Base-by-base conservation (phyloP, 495 filamentous ascomycete species). In the Tirmania nivea region DNA sequence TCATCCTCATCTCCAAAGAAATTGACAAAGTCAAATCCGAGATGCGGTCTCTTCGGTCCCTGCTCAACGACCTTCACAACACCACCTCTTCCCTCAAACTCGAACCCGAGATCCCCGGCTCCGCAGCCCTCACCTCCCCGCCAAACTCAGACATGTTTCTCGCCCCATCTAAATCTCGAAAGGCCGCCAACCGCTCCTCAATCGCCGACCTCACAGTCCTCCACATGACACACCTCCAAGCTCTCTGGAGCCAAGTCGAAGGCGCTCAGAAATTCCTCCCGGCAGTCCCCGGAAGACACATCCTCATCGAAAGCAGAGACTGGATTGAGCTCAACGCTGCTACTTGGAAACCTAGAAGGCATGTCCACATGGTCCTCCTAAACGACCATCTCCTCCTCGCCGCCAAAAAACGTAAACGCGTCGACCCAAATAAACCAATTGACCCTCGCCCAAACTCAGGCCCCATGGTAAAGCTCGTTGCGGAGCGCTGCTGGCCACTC, bases 1-100 rank as follows among this genome's bases (percentile, higher is more conserved):
- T 99, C 68, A 94, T 99, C 71, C 89, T 92, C 61, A 96, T 99
- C 67, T 94, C 86, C 66, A 90, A 94, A 69, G 92, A 99, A 68
- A 93, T 93, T 2, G 90, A 99, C 62, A 94, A 94, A 67, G 76
- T 99, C 52, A 96, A 94, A 64, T 76, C 79, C 48, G 90, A 99
- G 66, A 96, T 99, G 89, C 78, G 87, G 20, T 80, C 83, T 2
- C 78, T 99, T 4, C 75, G 83, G 17, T 79, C 80, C 48, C 72
- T 95, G 47, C 93, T 96, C 78, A 80, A 83, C 21, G 90, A 99
- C 56, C 73, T 99, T 21, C 62, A 65, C 59, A 59, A 56, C 34
- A 65, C 58, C 48, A 65, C 62, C 35, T 54, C 50, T 49, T 65
- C 62, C 16, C 56, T 65, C 50, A 64, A 64, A 50, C 54, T 58